Conservation (phyloP, 2,329 filamentous ascomycete species). For the Aspergillus transmontanensis region DNA sequence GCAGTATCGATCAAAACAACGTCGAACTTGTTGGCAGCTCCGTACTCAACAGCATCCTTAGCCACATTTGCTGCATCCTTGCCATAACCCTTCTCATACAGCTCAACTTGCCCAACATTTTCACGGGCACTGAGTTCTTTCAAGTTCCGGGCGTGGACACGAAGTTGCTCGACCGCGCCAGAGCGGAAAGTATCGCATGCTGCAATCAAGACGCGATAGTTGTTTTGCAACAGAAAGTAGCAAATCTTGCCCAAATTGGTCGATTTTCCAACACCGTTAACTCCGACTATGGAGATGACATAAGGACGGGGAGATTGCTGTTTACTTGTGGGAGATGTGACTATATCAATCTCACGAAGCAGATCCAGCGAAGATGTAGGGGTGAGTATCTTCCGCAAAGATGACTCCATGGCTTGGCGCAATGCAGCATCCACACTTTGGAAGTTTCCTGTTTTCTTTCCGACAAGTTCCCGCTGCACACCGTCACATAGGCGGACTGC, state of each 20-base stretch:
- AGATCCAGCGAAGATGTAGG: constrained; percentile 94
- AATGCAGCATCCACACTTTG: constrained; percentile 85
- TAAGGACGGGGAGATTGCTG: constrained; percentile 76
- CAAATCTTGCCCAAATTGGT: constrained; percentile 98
- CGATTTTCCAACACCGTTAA: constrained; percentile 97
- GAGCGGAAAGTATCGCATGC: constrained; percentile 97
- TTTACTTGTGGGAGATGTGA: constrained; percentile 67
- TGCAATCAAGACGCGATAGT: constrained; percentile 90
- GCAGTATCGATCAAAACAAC: constrained; percentile 97
- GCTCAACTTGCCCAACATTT: constrained; percentile 75
- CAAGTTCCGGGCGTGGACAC: constrained; percentile 91
- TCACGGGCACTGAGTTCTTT: constrained; percentile 85
- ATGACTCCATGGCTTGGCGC: constrained; percentile 84
- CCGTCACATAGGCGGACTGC: constrained; percentile 88
- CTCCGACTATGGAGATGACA: constrained; percentile 96
- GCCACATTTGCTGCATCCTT: constrained; percentile 96
- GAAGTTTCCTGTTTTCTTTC: constrained; percentile 88
- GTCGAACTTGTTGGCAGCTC: constrained; percentile 74
- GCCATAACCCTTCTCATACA: constrained; percentile 97
- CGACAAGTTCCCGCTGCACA: constrained; percentile 85
- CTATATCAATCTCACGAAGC: constrained; percentile 84
- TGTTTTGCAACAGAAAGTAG: constrained; percentile 96
- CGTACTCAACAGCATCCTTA: constrained; percentile 86
- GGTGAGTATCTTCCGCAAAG: constrained; percentile 91
- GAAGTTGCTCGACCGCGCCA: constrained; percentile 93